Evolutionary conservation across 805 yeast species (phyloP).

Genomic region (Pichia exigua): DNA sequence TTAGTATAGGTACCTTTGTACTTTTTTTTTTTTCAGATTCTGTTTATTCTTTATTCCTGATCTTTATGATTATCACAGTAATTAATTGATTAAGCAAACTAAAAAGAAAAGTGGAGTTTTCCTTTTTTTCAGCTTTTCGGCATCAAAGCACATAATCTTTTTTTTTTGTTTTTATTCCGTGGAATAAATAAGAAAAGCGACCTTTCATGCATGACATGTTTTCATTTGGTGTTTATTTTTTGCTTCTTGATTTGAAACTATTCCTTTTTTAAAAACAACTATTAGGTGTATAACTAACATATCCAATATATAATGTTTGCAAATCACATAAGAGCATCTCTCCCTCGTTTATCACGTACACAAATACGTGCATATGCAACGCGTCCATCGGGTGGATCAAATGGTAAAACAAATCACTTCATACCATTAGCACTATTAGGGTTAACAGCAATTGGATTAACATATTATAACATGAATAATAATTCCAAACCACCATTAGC

Average conservation of each 20-base stretch:
- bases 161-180: too few species aligned
- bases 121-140: not conserved
- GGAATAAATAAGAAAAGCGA: too few species aligned
- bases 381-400: not conserved
- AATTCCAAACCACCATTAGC: slow-evolving; percentile 27
- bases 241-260: too few species aligned
- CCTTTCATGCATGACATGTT: too few species aligned
- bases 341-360: not conserved
- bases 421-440: slow-evolving; percentile 24
- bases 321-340: too few species aligned
- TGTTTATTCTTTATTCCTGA: not conserved
- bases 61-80: not conserved
- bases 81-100: too few species aligned
- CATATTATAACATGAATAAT: slow-evolving; percentile 25
- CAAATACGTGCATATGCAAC: slow-evolving; percentile 2
- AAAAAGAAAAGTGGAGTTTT: not conserved
- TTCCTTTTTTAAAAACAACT: too few species aligned
- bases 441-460: slow-evolving; percentile 26
- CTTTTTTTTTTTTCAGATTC: not conserved
- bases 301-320: not conserved
- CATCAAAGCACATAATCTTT: too few species aligned
- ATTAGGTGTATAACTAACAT: too few species aligned
- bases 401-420: slow-evolving; percentile 13
- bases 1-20: not conserved
- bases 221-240: too few species aligned